Evolutionary conservation across 139 green algal species (phyloP), one percentile per base, ranked within the genome.

Genomic region (Micractinium conductrix): DNA sequence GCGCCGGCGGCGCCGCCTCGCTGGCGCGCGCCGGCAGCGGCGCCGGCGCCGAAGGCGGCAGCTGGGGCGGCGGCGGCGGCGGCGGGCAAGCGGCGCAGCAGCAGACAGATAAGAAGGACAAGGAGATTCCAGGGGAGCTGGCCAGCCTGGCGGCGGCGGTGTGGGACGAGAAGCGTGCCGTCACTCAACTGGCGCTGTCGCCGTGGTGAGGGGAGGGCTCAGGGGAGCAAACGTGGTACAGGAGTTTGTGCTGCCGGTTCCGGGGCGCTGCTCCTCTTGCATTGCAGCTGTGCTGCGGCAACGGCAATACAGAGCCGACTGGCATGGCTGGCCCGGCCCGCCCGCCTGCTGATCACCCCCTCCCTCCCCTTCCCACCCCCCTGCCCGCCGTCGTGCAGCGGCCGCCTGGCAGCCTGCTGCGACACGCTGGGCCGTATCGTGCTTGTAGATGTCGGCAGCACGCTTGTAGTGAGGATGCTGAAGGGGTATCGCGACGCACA

Each of bases 401-500:
- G 91, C 17, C 12, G 72, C 14, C 82, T 92, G 76, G 84, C 93
- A 26, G 89, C 86, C 28, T 88, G 91, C 8, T 86, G 88, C 44
- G 93, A 96, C 68, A 92, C 74, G 44, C 88, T 96, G 21, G 93
- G 93, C 0, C 81, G 93, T 4, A 86, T 96, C 40, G 53, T 93
- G 87, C 83, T 96, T 58, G 28, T 96, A 30, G 90, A 95, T 60
- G 67, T 83, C 8, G 79, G 62, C 21, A 63, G 24, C 37, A 83
- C 88, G 22, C 69, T 68, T 14, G 80, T 93, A 6, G 38, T 95
- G n/a, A 78, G 88, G 12, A 86, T 96, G 45, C 93, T 91, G 81
- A 96, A 96, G 85, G 92, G 91, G 24, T 95, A 95, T 78, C 84
- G 92, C 1, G 88, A 95, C 16, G 92, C 92, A 1, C 92, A 95